Evolutionary conservation across 2,329 filamentous ascomycete genomes (phyloP), one percentile per base, ranked within the genome.

Genomic region (Orbilia ellipsospora): DNA sequence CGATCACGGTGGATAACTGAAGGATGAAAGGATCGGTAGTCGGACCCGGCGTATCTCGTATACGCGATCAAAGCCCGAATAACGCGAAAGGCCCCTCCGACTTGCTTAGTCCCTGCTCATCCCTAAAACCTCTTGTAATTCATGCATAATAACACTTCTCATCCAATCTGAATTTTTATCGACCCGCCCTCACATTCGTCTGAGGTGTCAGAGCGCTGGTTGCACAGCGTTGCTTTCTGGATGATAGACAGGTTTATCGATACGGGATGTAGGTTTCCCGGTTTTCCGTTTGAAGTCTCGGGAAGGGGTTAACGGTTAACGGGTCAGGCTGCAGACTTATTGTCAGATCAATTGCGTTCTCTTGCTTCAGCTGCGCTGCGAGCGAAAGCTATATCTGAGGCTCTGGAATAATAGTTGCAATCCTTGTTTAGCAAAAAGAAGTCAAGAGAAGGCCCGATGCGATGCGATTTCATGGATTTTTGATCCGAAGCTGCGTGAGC

Each of bases 1-100:
- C 28, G 67, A 63, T 54, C 64, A 51, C 54, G 23, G 18, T 40
- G 10, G 42, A 36, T 26, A 40, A n/a, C 5, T 42, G 60, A 8
- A 52, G 26, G 48, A 54, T 51, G 68, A 57, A 63, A 69, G 64
- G 72, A 75, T 75, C 59, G 72, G 61, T 69, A 59, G 55, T 62
- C 59, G 52, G 64, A 60, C 62, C 56, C 63, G 40, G 23, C 63
- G 57, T 36, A 36, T 36, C 31, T 36, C 31, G 31, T 36, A 36
- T 36, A 36, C 31, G 8, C 3, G 2, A 36, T 36, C 31, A 6
- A 36, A 36, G 31, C 31, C 31, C 31, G 31, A 36, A 36, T 36
- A 36, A 36, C 31, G 31, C 31, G 31, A 7, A 36, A 6, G 10
- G 31, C 10, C 28, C 28, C 10, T 36, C 31, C 31, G 31, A 36